Evolutionary conservation across 192 early-diverging fungal genomes (phyloP), one percentile per base, ranked within the genome.

Genomic region (Gamsiella multidivaricata): DNA sequence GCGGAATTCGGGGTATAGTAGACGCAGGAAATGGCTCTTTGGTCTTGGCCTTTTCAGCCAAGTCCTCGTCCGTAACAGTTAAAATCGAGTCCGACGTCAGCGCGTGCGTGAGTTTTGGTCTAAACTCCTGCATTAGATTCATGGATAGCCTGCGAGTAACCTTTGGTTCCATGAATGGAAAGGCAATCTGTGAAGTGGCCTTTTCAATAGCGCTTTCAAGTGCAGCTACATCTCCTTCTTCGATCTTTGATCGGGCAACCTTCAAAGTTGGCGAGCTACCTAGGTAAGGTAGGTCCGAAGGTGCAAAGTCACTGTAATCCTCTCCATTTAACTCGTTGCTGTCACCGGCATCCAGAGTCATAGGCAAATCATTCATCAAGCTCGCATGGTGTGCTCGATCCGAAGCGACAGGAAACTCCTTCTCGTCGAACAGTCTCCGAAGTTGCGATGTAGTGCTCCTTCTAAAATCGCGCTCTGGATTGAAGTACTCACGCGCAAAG

Each of bases 391-490:
- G 69, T 12, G 74, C 72, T 7, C 83, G 72, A 61, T 82, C 78
- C 14, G 84, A 72, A 1, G 70, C 55, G 5, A 74, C 59, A 0
- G 70, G 70, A 37, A 76, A 68, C 45, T 87, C 83, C n/a, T 80
- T 72, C 26, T 86, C 85, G 17, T 83, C 82, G 74, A 92, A 91
- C 69, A 94, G 85, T 14, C 88, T 80, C 57, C 80, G 83, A 12
- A 93, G 52, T 43, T 94, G 91, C 0, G 73, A 84, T 3, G 88
- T 80, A 12, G 91, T 91, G 43, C 88, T 81, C 7, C 89, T 63
- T 26, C 87, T 83, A n/a, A 92, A 81, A 50, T 95, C 92, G 25
- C 90, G 83, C 50, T 98, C 96, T 0, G 92, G 85, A 61, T 94
- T 91, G 61, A 97, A 88, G 73, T 92, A 96, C 5, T 85, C 86